Conservation (phyloP, 2,329 filamentous ascomycete genomes). For the Phyllosticta capitalensis region DNA sequence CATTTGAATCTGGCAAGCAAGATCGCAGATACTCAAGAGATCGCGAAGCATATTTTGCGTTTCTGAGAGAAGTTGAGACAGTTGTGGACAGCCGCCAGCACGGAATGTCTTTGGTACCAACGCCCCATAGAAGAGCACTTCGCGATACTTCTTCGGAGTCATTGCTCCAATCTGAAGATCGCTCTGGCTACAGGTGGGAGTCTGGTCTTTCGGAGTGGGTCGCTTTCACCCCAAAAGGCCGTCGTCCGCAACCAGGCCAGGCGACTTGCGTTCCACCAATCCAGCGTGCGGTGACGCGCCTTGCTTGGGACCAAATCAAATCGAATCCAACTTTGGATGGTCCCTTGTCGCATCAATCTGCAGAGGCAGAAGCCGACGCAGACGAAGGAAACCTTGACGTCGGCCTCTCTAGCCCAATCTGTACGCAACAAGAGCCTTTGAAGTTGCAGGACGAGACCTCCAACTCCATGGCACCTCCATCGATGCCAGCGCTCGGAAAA, state of each 20-base stretch:
- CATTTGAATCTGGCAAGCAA: conserved; percentile 13
- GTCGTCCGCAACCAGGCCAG: background rate
- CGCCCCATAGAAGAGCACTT: background rate
- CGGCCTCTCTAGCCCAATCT: background rate
- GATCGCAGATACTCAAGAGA: background rate
- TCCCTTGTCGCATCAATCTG: background rate
- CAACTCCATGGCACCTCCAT: background rate
- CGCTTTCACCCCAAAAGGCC: conserved; percentile 25
- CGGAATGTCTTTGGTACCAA: background rate
- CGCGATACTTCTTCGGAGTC: background rate
- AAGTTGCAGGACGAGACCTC: background rate
- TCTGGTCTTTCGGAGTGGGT: conserved; percentile 39
- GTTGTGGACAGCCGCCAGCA: background rate
- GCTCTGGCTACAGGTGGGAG: conserved; percentile 31
- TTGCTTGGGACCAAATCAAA: background rate
- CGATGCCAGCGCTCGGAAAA: background rate
- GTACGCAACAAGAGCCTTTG: background rate
- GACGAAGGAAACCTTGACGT: background rate
- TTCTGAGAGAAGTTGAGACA: background rate
- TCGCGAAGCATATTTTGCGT: background rate
- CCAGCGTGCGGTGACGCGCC: background rate
- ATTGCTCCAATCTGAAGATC: background rate
- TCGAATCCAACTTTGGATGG: background rate
- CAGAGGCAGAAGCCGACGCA: background rate
- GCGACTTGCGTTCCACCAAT: conserved; percentile 44